Conservation (phyloP, 768 basidiomycete genomes). For the Mycena rebaudengoi region DNA sequence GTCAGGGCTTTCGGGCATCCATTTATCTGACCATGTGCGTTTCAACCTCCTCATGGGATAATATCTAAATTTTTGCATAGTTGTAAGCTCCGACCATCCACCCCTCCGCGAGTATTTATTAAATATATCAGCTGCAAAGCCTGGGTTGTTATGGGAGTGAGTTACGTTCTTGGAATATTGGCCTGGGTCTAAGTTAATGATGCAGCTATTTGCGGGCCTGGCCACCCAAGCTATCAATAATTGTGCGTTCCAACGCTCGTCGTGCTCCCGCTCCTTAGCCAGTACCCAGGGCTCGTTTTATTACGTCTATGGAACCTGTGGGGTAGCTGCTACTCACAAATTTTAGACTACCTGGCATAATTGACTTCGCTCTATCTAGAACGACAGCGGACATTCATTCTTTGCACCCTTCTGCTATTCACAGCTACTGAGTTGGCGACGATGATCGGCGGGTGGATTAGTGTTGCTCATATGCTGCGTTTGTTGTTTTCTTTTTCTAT, state of each 20-base stretch:
- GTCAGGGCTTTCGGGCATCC: not conserved
- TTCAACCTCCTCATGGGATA: not conserved
- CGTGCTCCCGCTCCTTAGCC: not conserved
- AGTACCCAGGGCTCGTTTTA: conserved; percentile 44
- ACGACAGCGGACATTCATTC: conserved; percentile 11
- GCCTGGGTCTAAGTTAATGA: not conserved
- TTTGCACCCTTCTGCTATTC: conserved; percentile 7
- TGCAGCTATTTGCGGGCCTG: conserved; percentile 42
- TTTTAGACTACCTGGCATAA: no score
- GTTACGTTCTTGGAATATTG: not conserved
- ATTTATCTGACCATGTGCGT: conserved; percentile 7
- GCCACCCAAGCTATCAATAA: conserved; percentile 45
- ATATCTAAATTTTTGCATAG: not conserved
- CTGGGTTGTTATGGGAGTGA: not conserved
- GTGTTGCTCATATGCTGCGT: not conserved
- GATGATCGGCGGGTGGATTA: not conserved
- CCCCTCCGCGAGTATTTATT: not conserved
- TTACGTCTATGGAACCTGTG: conserved; percentile 51
- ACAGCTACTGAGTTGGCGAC: not conserved
- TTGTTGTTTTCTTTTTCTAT: not conserved
- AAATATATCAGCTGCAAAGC: not conserved
- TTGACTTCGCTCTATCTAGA: not conserved
- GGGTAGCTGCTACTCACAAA: not conserved
- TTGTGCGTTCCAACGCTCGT: conserved; percentile 29
- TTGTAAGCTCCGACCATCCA: not conserved